Evolutionary conservation across 1,284 basidiomycete genomes (phyloP), one percentile per base, ranked within the genome.

Genomic region (Ceratobasidium sp.): DNA sequence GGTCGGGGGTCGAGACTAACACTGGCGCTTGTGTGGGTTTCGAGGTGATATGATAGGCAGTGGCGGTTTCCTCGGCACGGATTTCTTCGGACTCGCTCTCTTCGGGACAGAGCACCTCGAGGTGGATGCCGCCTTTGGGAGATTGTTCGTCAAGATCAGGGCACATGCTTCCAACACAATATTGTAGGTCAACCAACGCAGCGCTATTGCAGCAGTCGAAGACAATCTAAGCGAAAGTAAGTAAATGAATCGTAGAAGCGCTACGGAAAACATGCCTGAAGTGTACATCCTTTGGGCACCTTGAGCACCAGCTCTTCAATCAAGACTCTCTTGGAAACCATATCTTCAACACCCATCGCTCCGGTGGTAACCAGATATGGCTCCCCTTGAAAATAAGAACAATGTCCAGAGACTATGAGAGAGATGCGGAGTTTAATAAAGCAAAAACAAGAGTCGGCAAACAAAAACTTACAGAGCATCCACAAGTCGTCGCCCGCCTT

Each of bases 111-210:
- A 26, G n/a, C 10, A n/a, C 13, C 9, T 46, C 64, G 64, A 40
- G 59, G n/a, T 26, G 28, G 12, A 15, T 6, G 23, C 23, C 28
- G 23, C 26, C 23, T 26, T 12, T 64, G 33, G 57, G 13, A 12
- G 46, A 23, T 52, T 46, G 15, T 5, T 10, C 38, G 54, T 42
- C 7, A 12, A 7, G 9, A 17, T 52, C 33, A 40, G 54, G 56
- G 10, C 56, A n/a, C 74, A 76, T 76, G 17, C 52, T 64, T 28
- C 74, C 74, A 20, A 76, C 44, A 38, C 74, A 76, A 38, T 76
- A 76, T 28, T 56, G 62, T 9, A 76, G 52, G 17, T 67, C 54
- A 52, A 76, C 28, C 40, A 76, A 15, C 33, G 56, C 48, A 12
- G 64, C 50, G 23, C 61, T 54, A 23, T 66, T 17, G 38, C 74